Percentiles rank a stretch among this genome's conserved stretches.
These are phyloP conservation scores for Dactylellina sp. DNA, from an alignment of 2,329 filamentous ascomycete species.

Conservation along the genomic window DNA sequence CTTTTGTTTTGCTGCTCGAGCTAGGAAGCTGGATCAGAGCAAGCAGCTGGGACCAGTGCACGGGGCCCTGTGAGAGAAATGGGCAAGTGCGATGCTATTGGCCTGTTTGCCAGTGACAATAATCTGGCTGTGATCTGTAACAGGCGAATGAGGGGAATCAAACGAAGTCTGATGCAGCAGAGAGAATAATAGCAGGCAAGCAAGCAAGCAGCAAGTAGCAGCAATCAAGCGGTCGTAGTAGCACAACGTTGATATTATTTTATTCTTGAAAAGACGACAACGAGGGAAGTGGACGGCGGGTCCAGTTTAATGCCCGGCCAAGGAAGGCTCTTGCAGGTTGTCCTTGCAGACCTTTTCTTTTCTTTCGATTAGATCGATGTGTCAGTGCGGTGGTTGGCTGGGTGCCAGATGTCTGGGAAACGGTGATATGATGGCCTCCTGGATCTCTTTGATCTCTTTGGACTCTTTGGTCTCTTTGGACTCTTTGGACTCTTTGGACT, in stretches of 20 bases:
- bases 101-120: constrained; percentile 25
- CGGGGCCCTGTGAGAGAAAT: constrained; percentile 54
- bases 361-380: constrained; percentile 30
- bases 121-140: constrained; percentile 1
- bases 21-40: constrained; percentile 56
- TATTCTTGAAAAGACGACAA: background rate
- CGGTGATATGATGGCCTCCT: background rate
- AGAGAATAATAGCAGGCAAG: no score
- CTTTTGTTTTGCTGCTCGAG: constrained; percentile 52
- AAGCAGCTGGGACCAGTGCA: constrained; percentile 29
- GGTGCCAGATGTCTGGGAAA: constrained; percentile 7
- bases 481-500: no score
- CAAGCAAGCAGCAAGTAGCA: no score
- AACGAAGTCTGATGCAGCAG: no score
- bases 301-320: constrained; percentile 8
- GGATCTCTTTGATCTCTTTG: constrained; percentile 2
- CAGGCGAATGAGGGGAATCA: constrained; percentile 30
- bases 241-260: constrained; percentile 28
- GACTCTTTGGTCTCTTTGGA: no score
- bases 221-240: no score
- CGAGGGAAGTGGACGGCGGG: background rate
- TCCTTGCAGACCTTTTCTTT: constrained; percentile 17
- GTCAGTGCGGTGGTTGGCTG: background rate
- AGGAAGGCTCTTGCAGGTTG: constrained; percentile 23
- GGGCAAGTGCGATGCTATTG: constrained; percentile 56